Evolutionary conservation across 768 basidiomycete genomes (phyloP), one percentile per base, ranked within the genome.

Genomic region (Dioszegia aurantiaca): DNA sequence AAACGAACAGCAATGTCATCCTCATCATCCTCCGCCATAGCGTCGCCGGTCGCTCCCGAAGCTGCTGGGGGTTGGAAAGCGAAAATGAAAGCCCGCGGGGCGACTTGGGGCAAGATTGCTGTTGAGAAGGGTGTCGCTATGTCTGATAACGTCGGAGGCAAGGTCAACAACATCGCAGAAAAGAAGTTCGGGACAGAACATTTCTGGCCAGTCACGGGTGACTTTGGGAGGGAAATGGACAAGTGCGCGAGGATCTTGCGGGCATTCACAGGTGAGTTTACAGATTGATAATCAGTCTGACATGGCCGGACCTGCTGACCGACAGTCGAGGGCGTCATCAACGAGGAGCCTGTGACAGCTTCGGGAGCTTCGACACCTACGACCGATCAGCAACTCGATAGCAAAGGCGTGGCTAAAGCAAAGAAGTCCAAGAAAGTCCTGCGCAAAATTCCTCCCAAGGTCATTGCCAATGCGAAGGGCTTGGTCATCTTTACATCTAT

Each of bases 401-500:
- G n/a, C 16, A 46, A 51, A 30, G 46, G 44, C 28, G 49, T 52
- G 5, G 2, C 31, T 8, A 59, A 44, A 41, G 55, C 49, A 43
- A 63, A 53, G 41, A 69, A 65, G 33, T 56, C 51, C 17, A 56
- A 45, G 40, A 74, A 74, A 45, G 71, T 77, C 12, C 58, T 77
- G 8, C 62, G 75, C 4, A 77, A 77, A 63, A 77, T 77, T 55
- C 77, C 77, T 0, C 70, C 76, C 0, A 36, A 64, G 24, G 71
- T 75, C 8, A 69, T 77, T 31, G 52, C 55, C 6, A 45, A 68
- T 19, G 71, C 72, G 1, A 62, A 65, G 26, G 77, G 77, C 16
- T 52, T 77, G 24, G 75, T 72, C 14, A 75, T 77, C 61, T 77
- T 75, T 51, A 75, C 77, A 0, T 60, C 62, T 4, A 70, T 77